These are phyloP conservation scores for Fusarium aywerte DNA, from an alignment of 2,329 filamentous ascomycete species.

Conservation along the genomic window DNA sequence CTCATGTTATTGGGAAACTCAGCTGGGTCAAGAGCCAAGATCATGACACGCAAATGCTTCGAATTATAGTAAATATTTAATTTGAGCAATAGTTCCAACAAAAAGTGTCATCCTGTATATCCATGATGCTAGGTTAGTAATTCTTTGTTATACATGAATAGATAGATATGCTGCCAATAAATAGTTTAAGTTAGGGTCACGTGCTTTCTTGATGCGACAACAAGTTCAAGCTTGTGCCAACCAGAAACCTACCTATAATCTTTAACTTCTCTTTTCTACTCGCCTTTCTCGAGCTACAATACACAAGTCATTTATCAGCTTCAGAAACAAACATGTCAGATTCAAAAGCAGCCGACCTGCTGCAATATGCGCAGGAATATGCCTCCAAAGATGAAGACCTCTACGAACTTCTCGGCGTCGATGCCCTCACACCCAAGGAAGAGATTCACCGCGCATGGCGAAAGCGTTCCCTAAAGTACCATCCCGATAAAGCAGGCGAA, in stretches of 20 bases:
- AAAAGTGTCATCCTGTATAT: neutral
- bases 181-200: conserved; percentile 15
- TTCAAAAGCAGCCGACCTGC: conserved; percentile 59
- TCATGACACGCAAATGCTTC: neutral
- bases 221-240: conserved; percentile 4
- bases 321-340: conserved; percentile 44
- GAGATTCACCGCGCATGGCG: conserved; percentile 87
- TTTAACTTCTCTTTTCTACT: neutral
- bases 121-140: no score
- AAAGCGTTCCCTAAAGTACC: conserved; percentile 86
- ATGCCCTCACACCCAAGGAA: conserved; percentile 71
- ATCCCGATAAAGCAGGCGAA: conserved; percentile 88
- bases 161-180: neutral
- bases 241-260: neutral
- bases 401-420: conserved; percentile 78
- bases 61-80: neutral
- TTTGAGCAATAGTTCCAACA: neutral
- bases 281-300: neutral
- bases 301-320: neutral
- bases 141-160: neutral
- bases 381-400: conserved; percentile 75
- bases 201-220: conserved; percentile 34
- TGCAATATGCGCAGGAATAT: conserved; percentile 66
- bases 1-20: neutral
- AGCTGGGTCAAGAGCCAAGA: neutral